Percentiles rank a stretch among this genome's conserved stretches.
Evolutionary conservation across 2,329 filamentous ascomycete genomes (phyloP).

Genomic region (Coleophoma crateriformis): DNA sequence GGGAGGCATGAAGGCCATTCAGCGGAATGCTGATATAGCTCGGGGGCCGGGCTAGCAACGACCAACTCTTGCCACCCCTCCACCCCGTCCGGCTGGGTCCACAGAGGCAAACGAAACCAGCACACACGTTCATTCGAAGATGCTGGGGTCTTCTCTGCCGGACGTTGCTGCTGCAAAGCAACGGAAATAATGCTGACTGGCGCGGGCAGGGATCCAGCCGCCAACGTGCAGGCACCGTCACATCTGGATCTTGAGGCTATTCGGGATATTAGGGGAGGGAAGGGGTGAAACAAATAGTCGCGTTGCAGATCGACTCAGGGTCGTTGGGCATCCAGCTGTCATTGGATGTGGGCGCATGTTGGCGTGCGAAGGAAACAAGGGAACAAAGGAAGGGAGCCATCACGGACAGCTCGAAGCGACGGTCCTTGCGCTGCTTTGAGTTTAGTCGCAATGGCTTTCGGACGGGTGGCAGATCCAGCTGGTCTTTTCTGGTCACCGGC

Average conservation of each 20-base stretch:
- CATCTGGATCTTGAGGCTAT: not conserved
- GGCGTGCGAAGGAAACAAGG: no score
- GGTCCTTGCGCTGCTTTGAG: no score
- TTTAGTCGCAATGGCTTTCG: no score
- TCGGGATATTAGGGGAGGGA: not conserved
- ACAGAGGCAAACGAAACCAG: not conserved
- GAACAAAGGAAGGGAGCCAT: no score
- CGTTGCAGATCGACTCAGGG: not conserved
- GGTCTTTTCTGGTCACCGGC: no score
- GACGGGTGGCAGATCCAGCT: no score
- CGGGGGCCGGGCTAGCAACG: not conserved
- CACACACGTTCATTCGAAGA: not conserved
- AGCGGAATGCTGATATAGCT: conserved; percentile 8
- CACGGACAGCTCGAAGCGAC: no score
- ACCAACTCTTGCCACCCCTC: not conserved
- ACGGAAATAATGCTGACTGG: not conserved
- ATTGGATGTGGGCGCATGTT: no score
- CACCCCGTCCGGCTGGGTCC: not conserved
- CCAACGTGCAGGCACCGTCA: not conserved
- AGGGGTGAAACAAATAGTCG: not conserved
- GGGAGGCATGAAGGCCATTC: conserved; percentile 7
- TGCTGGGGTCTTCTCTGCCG: not conserved
- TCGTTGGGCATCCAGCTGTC: not conserved
- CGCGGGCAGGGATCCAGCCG: not conserved
- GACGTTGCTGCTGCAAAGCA: not conserved